Percentiles rank a stretch among this genome's conserved stretches.
Evolutionary conservation across 805 yeast species (phyloP).

Genomic region (Naumovozyma castellii): DNA sequence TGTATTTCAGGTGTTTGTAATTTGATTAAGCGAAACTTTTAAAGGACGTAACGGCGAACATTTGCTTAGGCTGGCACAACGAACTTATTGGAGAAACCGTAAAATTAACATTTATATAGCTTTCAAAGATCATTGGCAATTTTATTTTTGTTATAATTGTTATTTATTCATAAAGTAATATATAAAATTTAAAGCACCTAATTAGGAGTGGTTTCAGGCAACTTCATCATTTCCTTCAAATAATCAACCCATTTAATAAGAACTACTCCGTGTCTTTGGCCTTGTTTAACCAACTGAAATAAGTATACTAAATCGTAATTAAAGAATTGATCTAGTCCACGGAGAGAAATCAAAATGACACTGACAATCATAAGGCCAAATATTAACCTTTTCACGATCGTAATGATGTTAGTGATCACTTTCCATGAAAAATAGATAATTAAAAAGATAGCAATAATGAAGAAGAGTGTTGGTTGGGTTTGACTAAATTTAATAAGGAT

Average conservation of each 20-base stretch:
- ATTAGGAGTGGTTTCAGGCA: neutral
- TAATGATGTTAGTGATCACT: constrained; percentile 24
- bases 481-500: constrained; percentile 16
- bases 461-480: constrained; percentile 27
- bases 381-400: constrained; percentile 20
- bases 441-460: constrained; percentile 11
- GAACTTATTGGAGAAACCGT: no score
- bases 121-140: no score
- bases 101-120: no score
- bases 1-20: no score
- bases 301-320: constrained; percentile 9
- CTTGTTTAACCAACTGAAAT: neutral
- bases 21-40: neutral
- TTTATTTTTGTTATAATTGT: no score
- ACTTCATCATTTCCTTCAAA: neutral
- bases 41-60: neutral
- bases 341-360: constrained; percentile 23
- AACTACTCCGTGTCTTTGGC: neutral
- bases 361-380: constrained; percentile 13
- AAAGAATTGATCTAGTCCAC: constrained; percentile 26
- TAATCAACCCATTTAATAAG: neutral
- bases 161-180: neutral
- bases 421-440: constrained; percentile 21
- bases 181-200: no score
- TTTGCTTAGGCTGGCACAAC: no score